A percentile compares a stretch with the other conserved stretches of the same genome.
These are phyloP conservation scores for Mixia osmundae DNA, from an alignment of 1,284 basidiomycete genomes.

Conservation along the genomic window DNA sequence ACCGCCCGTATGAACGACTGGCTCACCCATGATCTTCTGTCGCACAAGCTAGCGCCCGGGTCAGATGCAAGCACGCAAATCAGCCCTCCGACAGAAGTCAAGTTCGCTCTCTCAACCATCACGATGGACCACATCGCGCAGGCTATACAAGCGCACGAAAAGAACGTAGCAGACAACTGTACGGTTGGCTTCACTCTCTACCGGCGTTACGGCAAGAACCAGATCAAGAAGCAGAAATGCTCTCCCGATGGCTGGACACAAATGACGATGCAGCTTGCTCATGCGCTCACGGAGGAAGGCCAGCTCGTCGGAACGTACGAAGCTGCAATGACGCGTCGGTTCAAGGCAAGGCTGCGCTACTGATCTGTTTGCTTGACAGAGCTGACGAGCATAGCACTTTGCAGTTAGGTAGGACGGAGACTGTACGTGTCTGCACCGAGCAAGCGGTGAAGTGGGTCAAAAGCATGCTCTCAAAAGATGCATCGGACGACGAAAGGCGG, in stretches of 20 bases:
- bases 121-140: constrained; percentile 30
- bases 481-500: constrained; percentile 28
- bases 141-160: constrained; percentile 36
- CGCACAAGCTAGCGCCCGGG: constrained; percentile 14
- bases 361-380: too few relatives aligned
- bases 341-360: too few relatives aligned
- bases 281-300: constrained; percentile 26
- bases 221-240: constrained; percentile 62
- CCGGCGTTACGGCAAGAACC: constrained; percentile 49
- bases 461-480: constrained; percentile 39
- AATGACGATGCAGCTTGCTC: constrained; percentile 67
- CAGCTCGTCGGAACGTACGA: constrained; percentile 32
- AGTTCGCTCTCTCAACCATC: constrained; percentile 28
- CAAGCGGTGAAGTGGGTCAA: constrained; percentile 47
- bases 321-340: constrained; percentile 46
- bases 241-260: constrained; percentile 85
- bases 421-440: constrained; percentile 48
- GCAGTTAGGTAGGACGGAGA: constrained; percentile 29
- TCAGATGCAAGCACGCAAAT: too few relatives aligned
- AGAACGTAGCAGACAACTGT: constrained; percentile 35
- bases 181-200: constrained; percentile 42
- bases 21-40: constrained; percentile 37
- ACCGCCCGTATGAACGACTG: constrained; percentile 45
- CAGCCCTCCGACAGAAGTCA: constrained; percentile 27
- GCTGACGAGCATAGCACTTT: too few relatives aligned